A percentile compares a stretch with the other conserved stretches of the same genome.
These are phyloP conservation scores for Hyphopichia buzzinii DNA, from an alignment of 1,139 yeast genomes.

Conservation along the genomic window DNA sequence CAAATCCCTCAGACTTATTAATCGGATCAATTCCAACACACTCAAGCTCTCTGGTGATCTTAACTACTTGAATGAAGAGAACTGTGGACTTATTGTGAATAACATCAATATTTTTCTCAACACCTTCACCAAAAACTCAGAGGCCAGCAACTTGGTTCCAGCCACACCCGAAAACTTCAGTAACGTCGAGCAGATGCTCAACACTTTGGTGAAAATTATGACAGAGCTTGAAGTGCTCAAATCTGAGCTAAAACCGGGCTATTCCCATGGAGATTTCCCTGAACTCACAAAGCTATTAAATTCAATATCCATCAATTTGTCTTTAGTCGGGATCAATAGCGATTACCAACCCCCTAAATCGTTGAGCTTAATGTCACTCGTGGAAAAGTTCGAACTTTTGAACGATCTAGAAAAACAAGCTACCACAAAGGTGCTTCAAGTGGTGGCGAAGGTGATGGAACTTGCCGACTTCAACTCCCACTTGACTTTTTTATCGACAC, in stretches of 20 bases:
- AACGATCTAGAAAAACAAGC: not conserved
- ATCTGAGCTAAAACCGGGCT: conserved; percentile 12
- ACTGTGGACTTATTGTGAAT: conserved; percentile 1
- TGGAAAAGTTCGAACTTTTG: not conserved
- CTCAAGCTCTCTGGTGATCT: conserved; percentile 9
- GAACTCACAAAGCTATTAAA: conserved; percentile 6
- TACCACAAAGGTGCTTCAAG: not conserved
- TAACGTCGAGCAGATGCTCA: conserved; percentile 3
- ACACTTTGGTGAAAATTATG: conserved; percentile 6
- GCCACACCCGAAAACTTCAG: conserved; percentile 3
- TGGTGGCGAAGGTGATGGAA: not conserved
- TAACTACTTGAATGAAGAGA: conserved; percentile 6
- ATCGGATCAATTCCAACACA: conserved; percentile 19
- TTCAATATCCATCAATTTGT: conserved; percentile 1
- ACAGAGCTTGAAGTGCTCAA: conserved; percentile 10
- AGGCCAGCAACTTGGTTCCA: not conserved
- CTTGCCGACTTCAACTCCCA: not conserved
- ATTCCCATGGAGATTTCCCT: conserved; percentile 20
- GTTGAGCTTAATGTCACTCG: not conserved
- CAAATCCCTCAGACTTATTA: conserved; percentile 27
- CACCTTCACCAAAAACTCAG: conserved; percentile 3
- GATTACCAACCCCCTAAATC: conserved; percentile 5
- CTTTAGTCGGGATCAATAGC: not conserved
- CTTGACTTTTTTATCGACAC: not conserved
- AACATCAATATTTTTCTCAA: conserved; percentile 6